Evolutionary conservation across 148 eudicot species (phyloP).

Genomic region (Silene latifolia): DNA sequence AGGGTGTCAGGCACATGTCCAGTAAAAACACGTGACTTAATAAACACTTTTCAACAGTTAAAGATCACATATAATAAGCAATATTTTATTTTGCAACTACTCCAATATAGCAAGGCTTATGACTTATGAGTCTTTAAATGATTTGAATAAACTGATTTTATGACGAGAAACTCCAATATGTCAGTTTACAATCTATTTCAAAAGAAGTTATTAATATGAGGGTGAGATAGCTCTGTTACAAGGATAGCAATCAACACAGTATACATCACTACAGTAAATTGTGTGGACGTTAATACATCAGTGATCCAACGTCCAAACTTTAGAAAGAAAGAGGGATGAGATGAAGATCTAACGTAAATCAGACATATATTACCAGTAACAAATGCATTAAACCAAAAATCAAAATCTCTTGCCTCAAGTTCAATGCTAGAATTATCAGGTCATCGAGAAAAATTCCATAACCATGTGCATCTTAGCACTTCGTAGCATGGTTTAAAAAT

Average conservation of each 20-base stretch:
- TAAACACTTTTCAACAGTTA: background rate
- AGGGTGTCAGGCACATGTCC: constrained; percentile 14
- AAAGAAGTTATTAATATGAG: background rate
- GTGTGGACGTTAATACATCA: background rate
- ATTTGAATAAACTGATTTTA: background rate
- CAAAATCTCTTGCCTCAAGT: background rate
- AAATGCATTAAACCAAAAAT: background rate
- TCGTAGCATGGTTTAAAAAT: too few relatives aligned
- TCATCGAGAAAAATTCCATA: too few relatives aligned
- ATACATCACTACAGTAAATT: background rate
- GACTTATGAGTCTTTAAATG: background rate
- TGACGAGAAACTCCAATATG: background rate
- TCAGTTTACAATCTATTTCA: background rate
- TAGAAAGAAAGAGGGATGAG: background rate
- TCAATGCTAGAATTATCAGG: too few relatives aligned
- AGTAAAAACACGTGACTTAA: background rate
- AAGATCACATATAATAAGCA: background rate
- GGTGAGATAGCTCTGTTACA: background rate
- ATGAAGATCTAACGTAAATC: background rate
- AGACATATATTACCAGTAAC: background rate
- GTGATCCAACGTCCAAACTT: background rate
- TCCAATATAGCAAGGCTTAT: background rate
- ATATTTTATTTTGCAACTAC: background rate
- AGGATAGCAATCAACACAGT: background rate
- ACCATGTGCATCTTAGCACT: too few relatives aligned